phyloP scores from a whole-genome alignment of 2,329 filamentous ascomycete genomes.

The Aspergillus brasiliensis region DNA sequence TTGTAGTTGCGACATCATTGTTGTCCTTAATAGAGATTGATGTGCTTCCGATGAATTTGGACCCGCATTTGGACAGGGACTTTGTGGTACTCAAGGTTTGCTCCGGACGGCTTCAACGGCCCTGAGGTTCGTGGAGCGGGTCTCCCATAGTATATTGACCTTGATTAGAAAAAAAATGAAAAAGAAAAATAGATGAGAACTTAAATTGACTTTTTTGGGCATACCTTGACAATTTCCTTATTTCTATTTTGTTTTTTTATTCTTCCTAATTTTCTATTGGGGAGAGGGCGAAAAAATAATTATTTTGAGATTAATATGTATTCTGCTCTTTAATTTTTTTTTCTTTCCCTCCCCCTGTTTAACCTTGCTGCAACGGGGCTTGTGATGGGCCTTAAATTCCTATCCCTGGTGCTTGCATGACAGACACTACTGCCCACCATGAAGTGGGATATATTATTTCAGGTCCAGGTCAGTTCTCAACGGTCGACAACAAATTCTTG shows the following conservation, averaged over 20 bases:
- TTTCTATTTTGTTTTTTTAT: background rate
- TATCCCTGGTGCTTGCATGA: constrained; percentile 20
- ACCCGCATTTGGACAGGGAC: constrained; percentile 11
- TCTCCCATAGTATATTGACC: constrained; percentile 2
- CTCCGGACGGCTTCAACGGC: background rate
- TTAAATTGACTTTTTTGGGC: constrained; percentile 1
- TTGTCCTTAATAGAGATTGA: constrained; percentile 12
- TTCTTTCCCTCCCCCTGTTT: constrained; percentile 15
- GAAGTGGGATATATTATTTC: constrained; percentile 17
- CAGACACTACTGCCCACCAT: constrained; percentile 24
- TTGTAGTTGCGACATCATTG: constrained; percentile 18
- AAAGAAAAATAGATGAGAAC: background rate
- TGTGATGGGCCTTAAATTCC: constrained; percentile 24
- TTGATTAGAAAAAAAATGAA: background rate
- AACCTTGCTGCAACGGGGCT: constrained; percentile 24
- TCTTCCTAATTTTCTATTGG: background rate
- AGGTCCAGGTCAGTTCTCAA: constrained; percentile 8
- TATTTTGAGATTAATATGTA: constrained; percentile 1
- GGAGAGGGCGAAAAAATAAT: background rate
- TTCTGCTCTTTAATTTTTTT: constrained; percentile 5
- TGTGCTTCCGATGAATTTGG: constrained; percentile 11
- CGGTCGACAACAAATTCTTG: background rate
- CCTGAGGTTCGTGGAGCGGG: constrained; percentile 2
- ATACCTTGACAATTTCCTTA: background rate
- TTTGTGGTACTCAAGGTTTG: background rate